Base-by-base conservation (phyloP, 2,329 filamentous ascomycete species). In the Hypoxylon sp. region DNA sequence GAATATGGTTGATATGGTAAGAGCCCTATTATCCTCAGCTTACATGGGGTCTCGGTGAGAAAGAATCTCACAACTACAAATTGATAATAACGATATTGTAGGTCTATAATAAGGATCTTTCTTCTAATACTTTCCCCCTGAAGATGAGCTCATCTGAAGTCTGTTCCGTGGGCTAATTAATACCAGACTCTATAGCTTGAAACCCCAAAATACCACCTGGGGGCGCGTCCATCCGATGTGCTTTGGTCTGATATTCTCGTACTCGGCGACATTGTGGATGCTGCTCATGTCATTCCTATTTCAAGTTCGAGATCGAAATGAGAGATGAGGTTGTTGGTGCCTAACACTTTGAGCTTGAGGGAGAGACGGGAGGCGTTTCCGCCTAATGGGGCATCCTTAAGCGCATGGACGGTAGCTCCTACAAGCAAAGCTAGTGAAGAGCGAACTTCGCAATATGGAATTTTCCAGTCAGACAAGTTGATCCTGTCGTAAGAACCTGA, bases 11-110 rank as follows among this genome's bases (percentile, higher is more conserved):
- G 49, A 23, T 53, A 49, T 43, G 50, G 57, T 56, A 61, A 64
- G 32, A 61, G 56, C 60, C 41, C 48, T 59, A 60, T 69, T 53
- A 56, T 61, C 51, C 55, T 57, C 56, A 48, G 19, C 63, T 69
- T 69, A 67, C 63, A 64, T 61, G 50, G 38, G 19, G 17, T 10
- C 25, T 64, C 48, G 56, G 50, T 64, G 57, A 67, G 50, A 55
- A 59, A 48, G 41, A 60, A 57, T 55, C 43, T 55, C 60, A 57
- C 28, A 10, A 21, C 25, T 57, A 60, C 53, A n/a, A 45, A 21
- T 32, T 50, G 32, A 34, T 53, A 49, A 21, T 30, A 49, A 32
- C 32, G 30, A 45, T 11, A 43, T 43, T 21, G 14, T 21, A 19
- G n/a, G 14, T 17, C 19, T 43, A 43, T 11, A 9, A 41, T 45